Evolutionary conservation across 2,329 filamentous ascomycete genomes (phyloP).

Genomic region (Triangularia verruculosa): DNA sequence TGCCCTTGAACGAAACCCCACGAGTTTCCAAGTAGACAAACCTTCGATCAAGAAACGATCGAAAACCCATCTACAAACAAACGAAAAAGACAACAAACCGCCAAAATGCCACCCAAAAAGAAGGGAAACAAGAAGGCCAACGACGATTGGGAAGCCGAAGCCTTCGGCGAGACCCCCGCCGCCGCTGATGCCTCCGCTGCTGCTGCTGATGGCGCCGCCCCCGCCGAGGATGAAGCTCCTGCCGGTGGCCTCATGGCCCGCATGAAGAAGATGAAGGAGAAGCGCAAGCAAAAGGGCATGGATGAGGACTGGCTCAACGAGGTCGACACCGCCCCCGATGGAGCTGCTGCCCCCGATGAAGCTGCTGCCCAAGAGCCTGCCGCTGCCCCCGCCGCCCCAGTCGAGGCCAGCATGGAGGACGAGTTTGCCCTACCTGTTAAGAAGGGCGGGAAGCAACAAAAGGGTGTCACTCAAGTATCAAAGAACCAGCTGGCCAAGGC

Average conservation of each 20-base stretch:
- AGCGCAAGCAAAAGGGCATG: conserved; percentile 85
- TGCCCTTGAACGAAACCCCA: too few relatives aligned
- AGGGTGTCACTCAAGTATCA: not conserved
- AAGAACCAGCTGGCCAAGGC: conserved; percentile 37
- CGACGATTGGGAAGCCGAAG: conserved; percentile 92
- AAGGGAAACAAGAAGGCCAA: conserved; percentile 79
- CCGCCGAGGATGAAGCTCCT: conserved; percentile 52
- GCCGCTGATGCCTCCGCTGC: conserved; percentile 51
- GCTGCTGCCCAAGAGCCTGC: conserved; percentile 45
- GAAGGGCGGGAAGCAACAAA: conserved; percentile 54
- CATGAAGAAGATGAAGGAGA: conserved; percentile 77
- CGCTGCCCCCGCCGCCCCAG: conserved; percentile 64
- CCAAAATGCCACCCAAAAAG: conserved; percentile 87
- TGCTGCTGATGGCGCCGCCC: conserved; percentile 42
- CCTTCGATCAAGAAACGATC: not conserved
- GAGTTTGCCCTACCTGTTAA: conserved; percentile 82
- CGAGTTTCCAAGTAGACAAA: too few relatives aligned
- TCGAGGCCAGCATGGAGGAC: conserved; percentile 79
- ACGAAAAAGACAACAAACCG: not conserved
- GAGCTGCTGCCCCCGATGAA: conserved; percentile 36
- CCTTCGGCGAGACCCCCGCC: conserved; percentile 73
- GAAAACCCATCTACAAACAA: not conserved
- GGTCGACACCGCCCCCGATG: conserved; percentile 41
- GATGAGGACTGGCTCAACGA: conserved; percentile 73
- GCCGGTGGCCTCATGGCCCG: conserved; percentile 72